Evolutionary conservation across 2,329 filamentous ascomycete genomes (phyloP), one percentile per base, ranked within the genome.

Genomic region (Coniochaeta hoffmannii): DNA sequence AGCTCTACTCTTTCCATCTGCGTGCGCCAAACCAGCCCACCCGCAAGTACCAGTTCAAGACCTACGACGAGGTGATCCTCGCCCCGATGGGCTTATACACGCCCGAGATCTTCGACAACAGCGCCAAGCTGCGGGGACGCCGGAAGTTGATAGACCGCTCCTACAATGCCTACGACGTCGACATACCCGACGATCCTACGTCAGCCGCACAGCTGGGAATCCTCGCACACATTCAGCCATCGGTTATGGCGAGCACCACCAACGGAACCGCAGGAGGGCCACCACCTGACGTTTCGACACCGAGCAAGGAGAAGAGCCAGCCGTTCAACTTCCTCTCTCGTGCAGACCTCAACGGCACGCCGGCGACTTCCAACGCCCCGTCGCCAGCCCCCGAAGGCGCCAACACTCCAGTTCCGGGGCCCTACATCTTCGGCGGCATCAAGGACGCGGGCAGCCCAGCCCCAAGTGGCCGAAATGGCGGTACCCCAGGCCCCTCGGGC

Each of bases 1-100:
- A 96, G 71, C 79, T 90, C 3, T 90, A 84, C 73, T 87, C 95
- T 64, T 97, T 97, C 67, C 90, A 97, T 69, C 81, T 99, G 15
- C 87, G 94, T 28, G 89, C 89, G 10, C 87, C 89, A 1, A 91
- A 90, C 54, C 86, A 96, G 67, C 87, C 94, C 53, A 99, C 94
- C 1, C 82, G 86, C 60, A 97, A 96, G 71, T 97, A 96, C 71
- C 83, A 86, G 38, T 97, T 97, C 79, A 97, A 97, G 76, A 92
- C 89, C 1, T 99, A 97, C 66, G 94, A 99, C 63, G 94, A 97
- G 70, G 88, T 95, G 22, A 89, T 96, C 63, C 79, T 99, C n/a
- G 88, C 94, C 0, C 88, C 92, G 1, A 90, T 96, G 87, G 92
- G 91, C n/a, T 89, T 92, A 64, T 97, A 95, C 69, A 88, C 93